Evolutionary conservation across 2,329 filamentous ascomycete species (phyloP), one percentile per base, ranked within the genome.

Genomic region (Ophiostoma perfectum): DNA sequence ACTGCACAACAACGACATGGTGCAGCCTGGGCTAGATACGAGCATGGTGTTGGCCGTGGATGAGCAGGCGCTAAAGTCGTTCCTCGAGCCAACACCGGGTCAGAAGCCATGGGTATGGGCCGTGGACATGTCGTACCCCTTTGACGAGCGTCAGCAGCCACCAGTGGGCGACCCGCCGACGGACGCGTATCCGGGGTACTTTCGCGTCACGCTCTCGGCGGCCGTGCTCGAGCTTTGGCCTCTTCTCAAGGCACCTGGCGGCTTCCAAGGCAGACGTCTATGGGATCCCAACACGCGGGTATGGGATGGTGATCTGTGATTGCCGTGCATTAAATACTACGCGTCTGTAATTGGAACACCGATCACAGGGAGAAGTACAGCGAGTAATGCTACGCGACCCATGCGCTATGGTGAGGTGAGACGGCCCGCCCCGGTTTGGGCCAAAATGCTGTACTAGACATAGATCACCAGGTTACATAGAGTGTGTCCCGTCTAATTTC

Each of bases 51-150:
- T 58, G 18, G 52, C 27, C n/a, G 18, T 58, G 3, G 52, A 58
- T 12, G 27, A 11, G 18, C 52, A 36, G 52, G 8, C 52, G 14
- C 52, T 58, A 5, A 58, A 12, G 6, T 58, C 52, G 18, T 58
- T 58, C 18, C 6, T 36, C 3, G 52, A 36, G n/a, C 52, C 52
- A 12, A 36, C n/a, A 12, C 18, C 52, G 6, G 52, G 52, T 8
- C 52, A 58, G 8, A 36, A 58, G 52, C 52, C 52, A 12, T 58
- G 52, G 52, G 52, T 58, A 9, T 58, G 52, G 52, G 52, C 52
- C 16, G 52, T 58, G 52, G 52, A 58, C n/a, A 58, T 58, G n/a
- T 36, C 18, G 52, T 58, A 58, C 8, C 52, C 52, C 52, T 58
- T 58, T 58, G 18, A 36, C 7, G 6, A 36, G 18, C 52, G 18